Conservation (phyloP, 2,329 filamentous ascomycete species). For the Botryosphaeria dothidea region DNA sequence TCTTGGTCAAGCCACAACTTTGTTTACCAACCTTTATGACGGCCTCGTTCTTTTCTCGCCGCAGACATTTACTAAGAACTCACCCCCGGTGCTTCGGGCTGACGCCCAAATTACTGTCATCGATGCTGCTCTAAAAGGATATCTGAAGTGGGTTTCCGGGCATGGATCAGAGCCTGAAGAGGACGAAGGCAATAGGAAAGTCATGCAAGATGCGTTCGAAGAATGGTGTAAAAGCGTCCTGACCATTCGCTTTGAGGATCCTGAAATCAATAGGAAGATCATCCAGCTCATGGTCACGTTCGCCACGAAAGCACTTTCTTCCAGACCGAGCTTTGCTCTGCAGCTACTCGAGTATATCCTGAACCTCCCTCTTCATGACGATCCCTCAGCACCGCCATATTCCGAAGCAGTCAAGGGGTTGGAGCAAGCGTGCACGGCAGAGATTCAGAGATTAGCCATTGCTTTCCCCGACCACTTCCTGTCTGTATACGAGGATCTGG, state of each 20-base stretch:
- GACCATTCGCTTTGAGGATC: slow-evolving; percentile 75
- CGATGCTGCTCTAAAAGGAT: slow-evolving; percentile 85
- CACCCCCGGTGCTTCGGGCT: slow-evolving; percentile 71
- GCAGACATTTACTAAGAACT: slow-evolving; percentile 61
- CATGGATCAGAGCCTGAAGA: slow-evolving; percentile 55
- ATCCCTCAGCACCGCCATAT: slow-evolving; percentile 70
- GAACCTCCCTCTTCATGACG: slow-evolving; percentile 73
- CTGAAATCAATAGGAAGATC: slow-evolving; percentile 77
- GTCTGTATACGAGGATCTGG: slow-evolving; percentile 78
- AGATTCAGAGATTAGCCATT: slow-evolving; percentile 83
- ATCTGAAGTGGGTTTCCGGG: slow-evolving; percentile 71
- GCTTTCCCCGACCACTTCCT: slow-evolving; percentile 91
- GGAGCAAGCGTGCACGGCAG: slow-evolving; percentile 79
- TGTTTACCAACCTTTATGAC: slow-evolving; percentile 75
- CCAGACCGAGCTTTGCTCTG: slow-evolving; percentile 77
- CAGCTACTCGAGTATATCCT: slow-evolving; percentile 90
- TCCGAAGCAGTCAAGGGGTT: slow-evolving; percentile 89
- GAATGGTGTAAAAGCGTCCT: slow-evolving; percentile 73
- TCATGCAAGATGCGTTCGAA: slow-evolving; percentile 66
- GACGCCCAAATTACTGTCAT: slow-evolving; percentile 90
- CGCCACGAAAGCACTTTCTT: slow-evolving; percentile 76
- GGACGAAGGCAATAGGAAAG: slow-evolving; percentile 54
- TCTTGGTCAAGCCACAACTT: slow-evolving; percentile 72
- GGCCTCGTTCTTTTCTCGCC: slow-evolving; percentile 65
- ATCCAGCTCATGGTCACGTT: slow-evolving; percentile 83